Conservation (phyloP, 345 rosid species). For the Dipteronia dyeriana region DNA sequence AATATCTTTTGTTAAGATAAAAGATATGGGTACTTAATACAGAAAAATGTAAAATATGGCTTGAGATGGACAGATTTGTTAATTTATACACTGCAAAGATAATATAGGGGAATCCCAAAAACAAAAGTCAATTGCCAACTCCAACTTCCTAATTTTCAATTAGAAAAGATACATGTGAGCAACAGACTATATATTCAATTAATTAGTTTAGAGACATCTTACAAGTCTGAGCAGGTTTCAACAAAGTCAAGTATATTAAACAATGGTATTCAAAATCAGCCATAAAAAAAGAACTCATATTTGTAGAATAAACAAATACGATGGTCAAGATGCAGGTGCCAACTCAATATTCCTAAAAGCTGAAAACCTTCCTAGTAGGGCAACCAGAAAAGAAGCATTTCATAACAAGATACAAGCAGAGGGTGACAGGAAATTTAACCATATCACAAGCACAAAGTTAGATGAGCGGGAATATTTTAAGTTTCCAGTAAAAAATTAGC, state of each 20-base stretch:
- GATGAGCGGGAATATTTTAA: neutral
- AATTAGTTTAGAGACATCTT: neutral
- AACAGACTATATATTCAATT: neutral
- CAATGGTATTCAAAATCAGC: neutral
- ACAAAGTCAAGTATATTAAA: neutral
- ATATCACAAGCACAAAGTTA: constrained; percentile 4
- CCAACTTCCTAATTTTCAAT: neutral
- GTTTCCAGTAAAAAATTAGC: neutral
- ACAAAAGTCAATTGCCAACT: neutral
- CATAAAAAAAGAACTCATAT: neutral
- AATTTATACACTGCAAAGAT: neutral
- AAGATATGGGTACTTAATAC: neutral
- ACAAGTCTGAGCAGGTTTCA: constrained; percentile 3
- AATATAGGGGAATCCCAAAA: neutral
- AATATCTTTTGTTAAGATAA: neutral
- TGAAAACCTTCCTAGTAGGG: neutral
- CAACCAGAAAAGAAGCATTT: neutral
- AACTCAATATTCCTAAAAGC: neutral
- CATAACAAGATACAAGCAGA: neutral
- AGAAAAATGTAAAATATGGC: neutral
- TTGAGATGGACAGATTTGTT: neutral
- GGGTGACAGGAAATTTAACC: neutral
- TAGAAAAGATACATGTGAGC: neutral
- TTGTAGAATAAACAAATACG: neutral
- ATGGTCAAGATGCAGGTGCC: neutral